Conservation (phyloP, 805 yeast genomes). For the Candida dajiaensis region DNA sequence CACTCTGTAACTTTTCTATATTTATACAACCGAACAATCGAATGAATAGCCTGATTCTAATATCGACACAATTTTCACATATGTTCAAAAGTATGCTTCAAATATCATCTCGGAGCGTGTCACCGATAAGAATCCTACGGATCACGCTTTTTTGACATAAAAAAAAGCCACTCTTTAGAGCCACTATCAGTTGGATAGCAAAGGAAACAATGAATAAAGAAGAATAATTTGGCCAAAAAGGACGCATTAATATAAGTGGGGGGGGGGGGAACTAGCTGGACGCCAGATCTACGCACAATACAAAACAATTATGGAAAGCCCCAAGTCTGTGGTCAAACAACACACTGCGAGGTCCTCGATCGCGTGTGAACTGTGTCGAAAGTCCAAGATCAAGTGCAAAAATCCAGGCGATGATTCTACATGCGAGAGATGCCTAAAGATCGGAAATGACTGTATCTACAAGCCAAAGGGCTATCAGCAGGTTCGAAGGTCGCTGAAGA, state of each 20-base stretch:
- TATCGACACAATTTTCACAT: too few species aligned
- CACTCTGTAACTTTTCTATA: too few species aligned
- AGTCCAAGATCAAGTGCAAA: slow-evolving; percentile 9
- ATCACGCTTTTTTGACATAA: not conserved
- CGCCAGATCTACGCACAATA: not conserved
- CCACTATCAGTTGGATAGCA: too few species aligned
- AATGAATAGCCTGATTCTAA: too few species aligned
- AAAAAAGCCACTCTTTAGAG: not conserved
- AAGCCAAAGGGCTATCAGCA: slow-evolving; percentile 11
- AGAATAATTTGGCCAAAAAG: not conserved
- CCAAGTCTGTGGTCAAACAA: not conserved
- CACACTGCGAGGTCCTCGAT: slow-evolving; percentile 7
- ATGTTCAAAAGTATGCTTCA: too few species aligned
- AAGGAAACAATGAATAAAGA: too few species aligned
- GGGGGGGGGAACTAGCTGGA: too few species aligned
- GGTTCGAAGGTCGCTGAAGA: slow-evolving; percentile 1
- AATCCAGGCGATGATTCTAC: slow-evolving; percentile 6
- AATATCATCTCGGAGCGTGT: not conserved
- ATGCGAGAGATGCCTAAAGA: slow-evolving; percentile 8
- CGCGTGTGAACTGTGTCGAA: slow-evolving; percentile 12
- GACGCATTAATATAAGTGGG: not conserved
- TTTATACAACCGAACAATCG: too few species aligned
- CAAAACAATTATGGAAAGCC: not conserved
- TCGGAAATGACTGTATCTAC: slow-evolving; percentile 9
- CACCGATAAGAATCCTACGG: not conserved